phyloP scores from a whole-genome alignment of 2,329 filamentous ascomycete species.

The Fusarium nodosum region DNA sequence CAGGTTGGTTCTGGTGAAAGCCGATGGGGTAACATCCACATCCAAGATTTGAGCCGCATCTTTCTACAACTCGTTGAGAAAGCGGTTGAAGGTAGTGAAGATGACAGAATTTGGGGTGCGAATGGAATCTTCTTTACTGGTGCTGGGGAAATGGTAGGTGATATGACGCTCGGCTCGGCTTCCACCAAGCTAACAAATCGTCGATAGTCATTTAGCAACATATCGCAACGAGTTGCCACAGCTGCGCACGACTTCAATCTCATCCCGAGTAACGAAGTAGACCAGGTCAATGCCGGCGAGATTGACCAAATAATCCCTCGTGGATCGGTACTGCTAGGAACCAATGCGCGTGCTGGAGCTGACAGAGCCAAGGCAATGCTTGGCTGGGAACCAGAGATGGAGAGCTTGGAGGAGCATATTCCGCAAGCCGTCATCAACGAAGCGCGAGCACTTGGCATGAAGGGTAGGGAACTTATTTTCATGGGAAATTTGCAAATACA shows the following conservation, averaged over 20 bases:
- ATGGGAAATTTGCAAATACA: not conserved
- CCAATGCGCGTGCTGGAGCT: conserved; percentile 67
- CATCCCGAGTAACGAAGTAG: conserved; percentile 37
- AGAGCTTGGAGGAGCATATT: conserved; percentile 60
- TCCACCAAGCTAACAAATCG: not conserved
- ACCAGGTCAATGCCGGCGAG: conserved; percentile 54
- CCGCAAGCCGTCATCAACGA: conserved; percentile 44
- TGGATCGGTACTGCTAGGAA: conserved; percentile 66
- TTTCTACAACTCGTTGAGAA: conserved; percentile 52
- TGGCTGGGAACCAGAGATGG: conserved; percentile 65
- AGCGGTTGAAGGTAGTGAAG: conserved; percentile 44
- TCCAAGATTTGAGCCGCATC: conserved; percentile 52
- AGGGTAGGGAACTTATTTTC: not conserved
- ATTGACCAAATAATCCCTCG: conserved; percentile 58
- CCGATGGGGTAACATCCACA: conserved; percentile 55
- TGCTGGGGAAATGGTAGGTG: conserved; percentile 49
- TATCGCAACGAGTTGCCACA: conserved; percentile 46
- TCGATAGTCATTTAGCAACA: conserved; percentile 48
- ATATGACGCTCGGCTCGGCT: too few species aligned
- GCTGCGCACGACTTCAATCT: conserved; percentile 46
- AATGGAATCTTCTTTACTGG: conserved; percentile 56
- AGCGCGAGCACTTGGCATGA: conserved; percentile 23
- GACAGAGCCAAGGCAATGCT: conserved; percentile 65
- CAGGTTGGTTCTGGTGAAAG: conserved; percentile 52
- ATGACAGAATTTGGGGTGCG: conserved; percentile 52